A percentile compares a stretch with the other conserved stretches of the same genome.
phyloP scores from a whole-genome alignment of 108 stramenopile species.

The Fragilaria radians region DNA sequence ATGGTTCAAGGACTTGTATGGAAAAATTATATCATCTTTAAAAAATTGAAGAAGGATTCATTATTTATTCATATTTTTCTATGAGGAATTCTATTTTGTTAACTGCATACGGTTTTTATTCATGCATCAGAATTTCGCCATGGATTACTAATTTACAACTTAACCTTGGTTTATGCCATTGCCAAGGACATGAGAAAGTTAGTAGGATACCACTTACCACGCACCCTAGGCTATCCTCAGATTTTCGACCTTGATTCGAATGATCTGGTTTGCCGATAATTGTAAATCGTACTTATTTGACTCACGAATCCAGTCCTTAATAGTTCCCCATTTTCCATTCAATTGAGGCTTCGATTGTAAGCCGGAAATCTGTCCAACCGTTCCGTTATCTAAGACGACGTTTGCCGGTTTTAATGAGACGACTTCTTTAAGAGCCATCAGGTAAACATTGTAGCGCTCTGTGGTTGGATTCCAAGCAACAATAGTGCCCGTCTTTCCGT shows the following conservation, averaged over 20 bases:
- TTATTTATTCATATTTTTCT: too few species aligned
- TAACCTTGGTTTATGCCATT: too few species aligned
- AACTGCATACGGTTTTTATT: too few species aligned
- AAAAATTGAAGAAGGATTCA: too few species aligned
- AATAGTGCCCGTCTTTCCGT: constrained; percentile 69
- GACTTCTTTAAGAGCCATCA: constrained; percentile 51
- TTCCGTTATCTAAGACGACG: constrained; percentile 66
- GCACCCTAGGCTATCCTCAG: too few species aligned
- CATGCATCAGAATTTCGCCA: too few species aligned
- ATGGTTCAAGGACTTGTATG: too few species aligned
- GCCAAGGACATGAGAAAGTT: too few species aligned
- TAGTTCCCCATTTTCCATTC: constrained; percentile 83
- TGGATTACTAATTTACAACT: too few species aligned
- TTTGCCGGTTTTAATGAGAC: constrained; percentile 71
- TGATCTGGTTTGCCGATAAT: constrained; percentile 60
- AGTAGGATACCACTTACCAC: too few species aligned
- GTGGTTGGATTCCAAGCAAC: constrained; percentile 71
- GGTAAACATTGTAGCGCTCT: constrained; percentile 75
- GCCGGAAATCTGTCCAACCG: constrained; percentile 64
- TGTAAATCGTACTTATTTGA: constrained; percentile 80
- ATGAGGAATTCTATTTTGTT: too few species aligned
- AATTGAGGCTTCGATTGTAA: constrained; percentile 70
- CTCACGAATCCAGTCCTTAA: constrained; percentile 62
- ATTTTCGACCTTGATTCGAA: constrained; percentile 77
- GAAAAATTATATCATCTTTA: too few species aligned